Conservation (phyloP, 1,284 basidiomycete species). For the Ustilago cynodontis region DNA sequence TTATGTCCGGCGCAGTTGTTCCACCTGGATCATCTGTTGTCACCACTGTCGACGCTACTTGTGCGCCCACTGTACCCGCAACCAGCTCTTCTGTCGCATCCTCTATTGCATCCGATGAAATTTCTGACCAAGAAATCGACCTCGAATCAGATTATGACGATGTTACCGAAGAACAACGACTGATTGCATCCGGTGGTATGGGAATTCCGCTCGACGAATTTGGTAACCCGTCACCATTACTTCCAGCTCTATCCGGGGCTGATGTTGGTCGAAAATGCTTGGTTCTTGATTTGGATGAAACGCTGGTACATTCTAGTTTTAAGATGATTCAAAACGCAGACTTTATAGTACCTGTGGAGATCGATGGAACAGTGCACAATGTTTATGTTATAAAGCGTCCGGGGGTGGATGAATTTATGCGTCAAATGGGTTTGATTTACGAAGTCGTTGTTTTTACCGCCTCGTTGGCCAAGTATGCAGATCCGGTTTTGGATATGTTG, state of each 20-base stretch:
- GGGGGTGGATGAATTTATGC: slow-evolving; percentile 95
- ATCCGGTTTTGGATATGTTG: slow-evolving; percentile 96
- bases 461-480: slow-evolving; percentile 97
- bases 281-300: slow-evolving; percentile 95
- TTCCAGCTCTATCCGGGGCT: slow-evolving; percentile 79
- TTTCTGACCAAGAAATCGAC: slow-evolving; percentile 57
- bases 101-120: not conserved
- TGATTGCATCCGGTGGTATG: slow-evolving; percentile 83
- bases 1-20: slow-evolving; percentile 79
- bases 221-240: slow-evolving; percentile 83
- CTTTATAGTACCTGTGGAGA: slow-evolving; percentile 98
- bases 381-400: slow-evolving; percentile 99
- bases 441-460: slow-evolving; percentile 99
- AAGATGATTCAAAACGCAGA: slow-evolving; percentile 76
- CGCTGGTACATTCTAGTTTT: slow-evolving; percentile 80
- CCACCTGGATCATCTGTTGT: slow-evolving; percentile 78
- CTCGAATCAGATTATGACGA: slow-evolving; percentile 71
- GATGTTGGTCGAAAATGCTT: slow-evolving; percentile 87
- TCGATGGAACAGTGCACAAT: slow-evolving; percentile 97
- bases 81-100: not conserved
- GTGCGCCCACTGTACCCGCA: not conserved
- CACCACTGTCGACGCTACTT: slow-evolving; percentile 38
- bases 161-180: slow-evolving; percentile 81
- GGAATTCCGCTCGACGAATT: slow-evolving; percentile 87
- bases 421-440: slow-evolving; percentile 97